phyloP scores from a whole-genome alignment of 208 protist genomes.

The Trypanosoma melophagium region DNA sequence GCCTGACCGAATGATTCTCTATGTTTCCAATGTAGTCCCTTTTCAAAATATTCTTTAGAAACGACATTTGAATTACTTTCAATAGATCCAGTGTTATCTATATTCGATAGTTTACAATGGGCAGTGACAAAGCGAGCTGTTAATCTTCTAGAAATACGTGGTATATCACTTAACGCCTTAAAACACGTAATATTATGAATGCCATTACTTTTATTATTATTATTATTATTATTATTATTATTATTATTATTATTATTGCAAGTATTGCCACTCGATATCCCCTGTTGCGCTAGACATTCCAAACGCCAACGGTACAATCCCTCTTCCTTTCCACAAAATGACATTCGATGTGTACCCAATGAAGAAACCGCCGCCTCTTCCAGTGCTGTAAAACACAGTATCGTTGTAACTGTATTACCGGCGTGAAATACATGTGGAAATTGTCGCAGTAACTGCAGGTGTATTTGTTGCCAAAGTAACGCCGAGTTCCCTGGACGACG shows the following conservation, averaged over 20 bases:
- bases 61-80: neutral
- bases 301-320: slow-evolving; percentile 26
- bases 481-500: slow-evolving; percentile 37
- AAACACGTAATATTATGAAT: neutral
- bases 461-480: slow-evolving; percentile 43
- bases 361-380: slow-evolving; percentile 34
- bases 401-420: slow-evolving; percentile 42
- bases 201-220: neutral
- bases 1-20: slow-evolving; percentile 22
- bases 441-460: slow-evolving; percentile 19
- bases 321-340: slow-evolving; percentile 33
- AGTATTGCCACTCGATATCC: neutral
- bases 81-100: neutral
- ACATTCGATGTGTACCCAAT: slow-evolving; percentile 27
- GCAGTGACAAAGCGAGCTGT: slow-evolving; percentile 24
- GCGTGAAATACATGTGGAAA: slow-evolving; percentile 65
- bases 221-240: neutral
- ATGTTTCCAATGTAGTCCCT: slow-evolving; percentile 21
- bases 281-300: slow-evolving; percentile 16
- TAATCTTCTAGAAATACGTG: slow-evolving; percentile 21
- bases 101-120: slow-evolving; percentile 13
- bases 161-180: slow-evolving; percentile 12
- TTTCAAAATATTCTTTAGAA: neutral
- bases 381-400: slow-evolving; percentile 43
- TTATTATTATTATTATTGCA: neutral